Conservation (phyloP, 2,329 filamentous ascomycete genomes). For the Botrytis fabae region DNA sequence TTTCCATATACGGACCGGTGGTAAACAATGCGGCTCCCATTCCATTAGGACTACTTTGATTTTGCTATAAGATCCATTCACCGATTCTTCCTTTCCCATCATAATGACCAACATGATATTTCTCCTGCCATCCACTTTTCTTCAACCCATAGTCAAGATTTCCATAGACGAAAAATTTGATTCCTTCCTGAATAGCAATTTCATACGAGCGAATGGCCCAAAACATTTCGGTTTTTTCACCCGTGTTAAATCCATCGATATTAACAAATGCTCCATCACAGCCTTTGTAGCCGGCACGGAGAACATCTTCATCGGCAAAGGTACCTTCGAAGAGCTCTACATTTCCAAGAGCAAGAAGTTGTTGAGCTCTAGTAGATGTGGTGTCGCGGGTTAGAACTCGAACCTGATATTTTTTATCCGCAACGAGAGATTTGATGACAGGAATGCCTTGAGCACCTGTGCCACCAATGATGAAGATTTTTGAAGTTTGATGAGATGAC, state of each 20-base stretch:
- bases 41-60: slow-evolving; percentile 38
- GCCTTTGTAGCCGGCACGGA: slow-evolving; percentile 48
- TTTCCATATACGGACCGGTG: slow-evolving; percentile 50
- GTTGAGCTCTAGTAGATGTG: slow-evolving; percentile 44
- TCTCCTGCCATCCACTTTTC: slow-evolving; percentile 49
- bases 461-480: slow-evolving; percentile 48
- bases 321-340: slow-evolving; percentile 51
- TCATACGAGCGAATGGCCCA: slow-evolving; percentile 49
- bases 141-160: slow-evolving; percentile 53
- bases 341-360: slow-evolving; percentile 47
- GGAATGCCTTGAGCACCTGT: slow-evolving; percentile 55
- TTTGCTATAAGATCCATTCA: slow-evolving; percentile 49
- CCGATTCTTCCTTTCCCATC: slow-evolving; percentile 49
- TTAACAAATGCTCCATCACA: slow-evolving; percentile 55
- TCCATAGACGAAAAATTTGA: slow-evolving; percentile 49
- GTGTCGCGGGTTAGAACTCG: slow-evolving; percentile 51
- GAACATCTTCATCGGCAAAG: slow-evolving; percentile 48
- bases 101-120: slow-evolving; percentile 51
- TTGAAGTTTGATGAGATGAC: slow-evolving; percentile 25
- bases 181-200: slow-evolving; percentile 46
- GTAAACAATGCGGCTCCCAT: slow-evolving; percentile 46
- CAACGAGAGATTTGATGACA: slow-evolving; percentile 46
- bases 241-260: slow-evolving; percentile 54
- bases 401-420: slow-evolving; percentile 47
- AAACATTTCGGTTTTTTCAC: slow-evolving; percentile 53